Base-by-base conservation (phyloP, 1,284 basidiomycete genomes). In the Tremellales sp. region DNA sequence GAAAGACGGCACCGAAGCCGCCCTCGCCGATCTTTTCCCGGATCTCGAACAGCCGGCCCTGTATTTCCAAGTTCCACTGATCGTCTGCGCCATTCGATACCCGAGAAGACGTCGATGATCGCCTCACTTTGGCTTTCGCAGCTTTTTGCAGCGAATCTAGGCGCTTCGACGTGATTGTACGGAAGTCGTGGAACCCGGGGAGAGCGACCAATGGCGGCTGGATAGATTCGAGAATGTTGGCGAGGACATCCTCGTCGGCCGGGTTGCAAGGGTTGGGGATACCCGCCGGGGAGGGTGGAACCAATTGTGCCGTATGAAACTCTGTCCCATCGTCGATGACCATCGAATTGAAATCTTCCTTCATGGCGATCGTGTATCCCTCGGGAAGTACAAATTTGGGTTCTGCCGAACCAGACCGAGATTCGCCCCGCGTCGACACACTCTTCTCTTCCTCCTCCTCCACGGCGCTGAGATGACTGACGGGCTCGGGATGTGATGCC, bases 1-100 rank as follows among this genome's bases (percentile, higher is more conserved):
- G 81, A 75, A 95, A 99, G 9, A 98, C 95, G 3, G 86, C 82
- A 0, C 94, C 95, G 61, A 92, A 99, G 0, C 92, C 92, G 5
- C 95, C 95, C 74, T 99, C 94, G 5, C 95, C 95, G 19, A 99
- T 78, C 72, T 97, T 97, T 54, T 85, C 85, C 5, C 77, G 75
- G 8, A 97, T 80, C 43, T 79, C 78, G 61, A 86, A 90, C 37
- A 74, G 75, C 50, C 79, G 79, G 3, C 78, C 81, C 26, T 75
- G 77, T 7, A 97, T 74, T 2, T 59, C 48, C 25, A 74, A 53
- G 6, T 44, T 37, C 40, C 57, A 61, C 2, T 48, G 33, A 22
- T 66, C 66, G 2, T 66, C 65, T 5, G 51, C 45, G 5, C 59
- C 51, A 6, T 58, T 51, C 6, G 65, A 70, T 13, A 55, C 42